Base-by-base conservation (phyloP, 805 yeast genomes). In the Nakazawaea ambrosiae region DNA sequence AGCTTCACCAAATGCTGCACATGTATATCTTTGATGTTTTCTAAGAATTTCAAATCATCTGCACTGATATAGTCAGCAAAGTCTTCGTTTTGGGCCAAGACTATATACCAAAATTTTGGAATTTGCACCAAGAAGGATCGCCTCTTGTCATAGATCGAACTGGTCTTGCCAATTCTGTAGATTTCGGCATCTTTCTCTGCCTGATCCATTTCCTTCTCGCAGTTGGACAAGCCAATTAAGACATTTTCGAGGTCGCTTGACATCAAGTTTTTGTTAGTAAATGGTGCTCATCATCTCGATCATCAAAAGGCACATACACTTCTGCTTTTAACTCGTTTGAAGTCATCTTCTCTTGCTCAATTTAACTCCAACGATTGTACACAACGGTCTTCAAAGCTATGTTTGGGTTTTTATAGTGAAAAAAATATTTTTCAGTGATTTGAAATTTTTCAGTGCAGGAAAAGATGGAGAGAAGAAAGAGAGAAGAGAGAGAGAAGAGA, bases 101-200 rank as follows among this genome's bases (percentile, higher is more conserved):
- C 95, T 37, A 81, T 73, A 49, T 83, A 81, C 97, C 97, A 90
- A 57, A 90, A 88, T 45, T 74, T 73, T 1, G 89, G 87, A 30
- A 88, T 72, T 4, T 65, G 54, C 4, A 48, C 39, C 12, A 79
- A 63, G n/a, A 70, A 58, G 5, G 49, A 62, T 18, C 84, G 66
- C 47, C 97, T 66, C 40, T 69, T 58, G 5, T 53, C 63, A 51
- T 75, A 86, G 6, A 84, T 64, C 15, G 77, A 72, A 45, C 69
- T 71, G 6, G 86, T 69, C 22, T 70, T 59, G 33, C 58, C 56
- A 27, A 80, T 55, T 35, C 83, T 65, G 43, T 60, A 71, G 31
- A 70, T 55, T 48, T 80, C 81, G 18, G 77, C 77, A 19, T 75
- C 74, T 33, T 69, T 67, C 44, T 81, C 88, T 12, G 79, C 78